phyloP scores from a whole-genome alignment of 129 eudicot genomes.

The Pulicaria dysenterica region DNA sequence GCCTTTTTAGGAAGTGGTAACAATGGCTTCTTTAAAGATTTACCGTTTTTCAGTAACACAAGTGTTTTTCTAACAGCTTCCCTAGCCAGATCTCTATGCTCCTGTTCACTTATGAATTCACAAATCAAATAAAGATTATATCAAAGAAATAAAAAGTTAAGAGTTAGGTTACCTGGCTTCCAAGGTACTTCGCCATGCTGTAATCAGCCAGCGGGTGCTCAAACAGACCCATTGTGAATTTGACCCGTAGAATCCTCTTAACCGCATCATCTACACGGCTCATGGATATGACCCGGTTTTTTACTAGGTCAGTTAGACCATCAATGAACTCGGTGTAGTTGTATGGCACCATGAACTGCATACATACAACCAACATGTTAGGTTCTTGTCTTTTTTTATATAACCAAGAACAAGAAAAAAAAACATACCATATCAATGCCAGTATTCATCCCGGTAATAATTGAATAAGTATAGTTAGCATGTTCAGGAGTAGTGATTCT shows the following conservation, averaged over 20 bases:
- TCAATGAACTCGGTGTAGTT: slow-evolving; percentile 58
- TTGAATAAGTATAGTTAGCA: slow-evolving; percentile 61
- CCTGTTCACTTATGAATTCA: slow-evolving; percentile 40
- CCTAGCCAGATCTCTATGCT: slow-evolving; percentile 71
- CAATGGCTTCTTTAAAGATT: slow-evolving; percentile 49
- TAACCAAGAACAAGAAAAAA: background rate
- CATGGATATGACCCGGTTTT: slow-evolving; percentile 53
- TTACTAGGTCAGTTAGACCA: slow-evolving; percentile 49
- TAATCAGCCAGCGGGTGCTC: slow-evolving; percentile 76
- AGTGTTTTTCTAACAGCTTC: slow-evolving; percentile 90
- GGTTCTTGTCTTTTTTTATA: background rate
- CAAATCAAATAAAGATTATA: slow-evolving; percentile 6
- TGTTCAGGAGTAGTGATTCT: slow-evolving; percentile 57
- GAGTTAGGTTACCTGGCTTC: slow-evolving; percentile 53
- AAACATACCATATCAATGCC: slow-evolving; percentile 65
- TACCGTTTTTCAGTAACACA: slow-evolving; percentile 77
- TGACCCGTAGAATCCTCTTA: slow-evolving; percentile 63
- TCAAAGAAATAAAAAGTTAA: background rate
- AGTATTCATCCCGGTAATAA: slow-evolving; percentile 48
- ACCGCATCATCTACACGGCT: slow-evolving; percentile 82
- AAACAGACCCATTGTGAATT: slow-evolving; percentile 73
- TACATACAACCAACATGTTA: slow-evolving; percentile 3
- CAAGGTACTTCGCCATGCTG: slow-evolving; percentile 57
- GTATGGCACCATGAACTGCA: slow-evolving; percentile 79
- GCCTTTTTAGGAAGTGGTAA: slow-evolving; percentile 73